Percentiles rank a stretch among this genome's conserved stretches.
Evolutionary conservation across 495 filamentous ascomycete species (phyloP).

Genomic region (Penicillium roqueforti): DNA sequence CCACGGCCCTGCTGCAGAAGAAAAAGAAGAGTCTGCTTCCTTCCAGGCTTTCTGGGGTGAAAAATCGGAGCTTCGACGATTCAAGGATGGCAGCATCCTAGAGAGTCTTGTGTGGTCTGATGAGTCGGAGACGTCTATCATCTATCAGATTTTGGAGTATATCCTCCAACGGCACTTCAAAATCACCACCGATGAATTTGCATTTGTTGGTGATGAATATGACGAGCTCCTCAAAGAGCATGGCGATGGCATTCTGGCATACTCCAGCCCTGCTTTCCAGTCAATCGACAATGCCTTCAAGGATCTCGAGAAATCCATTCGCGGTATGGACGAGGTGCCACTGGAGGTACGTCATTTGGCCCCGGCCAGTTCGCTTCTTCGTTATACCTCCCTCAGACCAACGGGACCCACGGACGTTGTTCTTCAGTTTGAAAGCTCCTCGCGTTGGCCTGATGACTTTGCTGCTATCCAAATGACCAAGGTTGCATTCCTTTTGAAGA

Average conservation of each 20-base stretch:
- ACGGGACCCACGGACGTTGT: slow-evolving; percentile 58
- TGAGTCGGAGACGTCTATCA: slow-evolving; percentile 56
- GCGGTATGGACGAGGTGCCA: slow-evolving; percentile 72
- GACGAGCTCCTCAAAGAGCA: slow-evolving; percentile 49
- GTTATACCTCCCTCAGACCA: slow-evolving; percentile 61
- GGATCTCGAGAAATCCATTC: slow-evolving; percentile 66
- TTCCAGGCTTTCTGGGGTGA: slow-evolving; percentile 52
- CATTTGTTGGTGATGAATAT: slow-evolving; percentile 60
- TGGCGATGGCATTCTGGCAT: slow-evolving; percentile 33
- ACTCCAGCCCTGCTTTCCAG: slow-evolving; percentile 50
- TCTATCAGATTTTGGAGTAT: slow-evolving; percentile 74
- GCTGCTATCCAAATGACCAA: slow-evolving; percentile 90
- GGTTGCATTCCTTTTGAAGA: slow-evolving; percentile 81
- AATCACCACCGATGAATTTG: slow-evolving; percentile 47
- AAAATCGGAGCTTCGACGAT: slow-evolving; percentile 52
- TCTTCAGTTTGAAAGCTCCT: slow-evolving; percentile 89
- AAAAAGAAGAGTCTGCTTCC: slow-evolving; percentile 49
- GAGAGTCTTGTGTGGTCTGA: slow-evolving; percentile 76
- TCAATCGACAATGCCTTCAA: slow-evolving; percentile 59
- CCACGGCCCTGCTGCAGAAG: slow-evolving; percentile 77
- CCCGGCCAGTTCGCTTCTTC: slow-evolving; percentile 63
- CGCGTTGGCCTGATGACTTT: slow-evolving; percentile 89
- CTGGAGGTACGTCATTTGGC: slow-evolving; percentile 74
- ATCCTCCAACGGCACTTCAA: slow-evolving; percentile 63
- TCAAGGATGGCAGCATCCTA: slow-evolving; percentile 52